Base-by-base conservation (phyloP, 257 asterid species). In the Solanum habrochaites region DNA sequence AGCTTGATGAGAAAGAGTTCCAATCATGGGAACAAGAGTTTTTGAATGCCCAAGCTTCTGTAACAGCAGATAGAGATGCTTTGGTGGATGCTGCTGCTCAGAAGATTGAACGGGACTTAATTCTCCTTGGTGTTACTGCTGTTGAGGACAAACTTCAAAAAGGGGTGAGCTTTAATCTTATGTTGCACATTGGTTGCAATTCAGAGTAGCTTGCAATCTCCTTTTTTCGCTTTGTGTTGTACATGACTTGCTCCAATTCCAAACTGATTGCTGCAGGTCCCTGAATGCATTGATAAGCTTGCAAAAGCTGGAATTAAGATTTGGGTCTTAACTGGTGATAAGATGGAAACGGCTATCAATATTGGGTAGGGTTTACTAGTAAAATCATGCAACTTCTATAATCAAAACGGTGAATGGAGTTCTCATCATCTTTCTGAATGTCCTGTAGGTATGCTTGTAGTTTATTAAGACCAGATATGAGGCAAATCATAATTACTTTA, bases 251-350 rank as follows among this genome's bases (percentile, higher is more conserved):
- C 39, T 85, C 49, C 52, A 52, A 73, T 72, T 35, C 62, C 78
- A 47, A 60, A 5, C 67, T 85, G 73, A 85, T 83, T 89, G 70
- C 83, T 88, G 80, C 89, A 97, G 99, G 99, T 97, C 88, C 98
- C 99, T 23, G 96, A 94, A 92, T 97, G 99, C 93, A 97, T 97
- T 39, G 93, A 91, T 86, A 97, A 94, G 90, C 98, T 97, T 45
- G 95, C 94, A 85, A 86, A 82, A 73, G 98, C 99, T 49, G 99
- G 99, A 83, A 91, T 97, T 78, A 97, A 93, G 91, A 91, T 97
- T 87, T 97, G 99, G 99, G 98, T 97, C 90, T 94, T 97, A 88
- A 97, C 99, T 6, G 99, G 99, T 71, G 99, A 97, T 90, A 95
- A 97, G 93, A 95, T 95, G 99, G 99, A 97, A 93, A 97, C 99